These are phyloP conservation scores for Lachnellula hyalina DNA, from an alignment of 2,329 filamentous ascomycete genomes.

Conservation along the genomic window DNA sequence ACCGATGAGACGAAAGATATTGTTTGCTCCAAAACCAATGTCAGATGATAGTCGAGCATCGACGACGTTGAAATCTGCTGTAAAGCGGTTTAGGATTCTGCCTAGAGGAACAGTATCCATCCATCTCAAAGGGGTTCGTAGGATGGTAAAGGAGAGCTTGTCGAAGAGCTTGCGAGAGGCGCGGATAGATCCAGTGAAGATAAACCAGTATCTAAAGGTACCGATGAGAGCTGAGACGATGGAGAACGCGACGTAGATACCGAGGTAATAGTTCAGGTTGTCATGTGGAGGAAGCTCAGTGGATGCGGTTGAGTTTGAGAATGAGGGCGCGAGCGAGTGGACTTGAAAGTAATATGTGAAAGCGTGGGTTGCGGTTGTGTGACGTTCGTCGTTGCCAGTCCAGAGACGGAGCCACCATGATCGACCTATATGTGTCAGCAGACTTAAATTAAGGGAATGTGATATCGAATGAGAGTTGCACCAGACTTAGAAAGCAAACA, in stretches of 20 bases:
- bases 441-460: neutral
- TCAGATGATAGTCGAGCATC: constrained; percentile 63
- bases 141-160: constrained; percentile 58
- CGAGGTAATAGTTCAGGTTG: constrained; percentile 58
- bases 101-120: constrained; percentile 75
- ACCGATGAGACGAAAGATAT: constrained; percentile 57
- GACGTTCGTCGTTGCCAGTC: constrained; percentile 44
- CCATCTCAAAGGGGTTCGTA: constrained; percentile 72
- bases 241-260: constrained; percentile 60
- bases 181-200: constrained; percentile 59
- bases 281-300: constrained; percentile 22
- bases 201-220: constrained; percentile 56
- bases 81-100: constrained; percentile 72
- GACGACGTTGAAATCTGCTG: constrained; percentile 68
- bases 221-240: constrained; percentile 52
- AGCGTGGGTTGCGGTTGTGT: constrained; percentile 16
- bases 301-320: neutral
- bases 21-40: constrained; percentile 53
- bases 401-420: constrained; percentile 62
- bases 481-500: neutral
- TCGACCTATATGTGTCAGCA: constrained; percentile 35
- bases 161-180: constrained; percentile 67
- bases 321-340: constrained; percentile 34
- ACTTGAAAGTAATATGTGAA: constrained; percentile 41
- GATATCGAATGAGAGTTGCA: too few species aligned